Conservation (phyloP, 1,284 basidiomycete species). For the Pseudozyma tsukubaensis region DNA sequence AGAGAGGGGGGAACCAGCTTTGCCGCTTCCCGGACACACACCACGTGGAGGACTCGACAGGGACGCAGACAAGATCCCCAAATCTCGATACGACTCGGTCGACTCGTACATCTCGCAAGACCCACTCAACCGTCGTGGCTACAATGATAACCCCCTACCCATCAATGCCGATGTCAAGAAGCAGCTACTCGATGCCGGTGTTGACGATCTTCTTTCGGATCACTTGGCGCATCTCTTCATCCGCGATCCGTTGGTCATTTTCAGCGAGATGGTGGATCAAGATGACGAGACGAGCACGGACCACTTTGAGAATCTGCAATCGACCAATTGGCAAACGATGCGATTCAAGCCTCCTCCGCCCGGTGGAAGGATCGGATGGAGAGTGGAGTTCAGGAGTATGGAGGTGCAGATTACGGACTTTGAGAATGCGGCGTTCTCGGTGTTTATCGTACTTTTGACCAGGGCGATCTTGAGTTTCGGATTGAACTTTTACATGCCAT, state of each 20-base stretch:
- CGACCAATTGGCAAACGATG: constrained; percentile 99
- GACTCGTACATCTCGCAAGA: constrained; percentile 91
- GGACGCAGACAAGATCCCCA: constrained; percentile 77
- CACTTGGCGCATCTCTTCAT: constrained; percentile 97
- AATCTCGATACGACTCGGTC: constrained; percentile 96
- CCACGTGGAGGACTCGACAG: constrained; percentile 33
- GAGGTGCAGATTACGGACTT: constrained; percentile 99
- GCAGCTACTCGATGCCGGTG: constrained; percentile 71
- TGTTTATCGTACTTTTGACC: constrained; percentile 93
- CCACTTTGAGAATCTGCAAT: constrained; percentile 99
- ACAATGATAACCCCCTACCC: constrained; percentile 88
- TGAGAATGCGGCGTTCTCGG: constrained; percentile 95
- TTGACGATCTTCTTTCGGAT: constrained; percentile 87
- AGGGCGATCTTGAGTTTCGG: constrained; percentile 91
- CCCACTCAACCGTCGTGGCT: constrained; percentile 87
- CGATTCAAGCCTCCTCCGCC: constrained; percentile 94
- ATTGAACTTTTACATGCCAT: constrained; percentile 95
- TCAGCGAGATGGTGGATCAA: constrained; percentile 92
- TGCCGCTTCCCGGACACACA: constrained; percentile 40
- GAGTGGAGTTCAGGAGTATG: constrained; percentile 98
- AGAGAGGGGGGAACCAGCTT: constrained; percentile 80
- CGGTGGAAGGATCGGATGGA: constrained; percentile 92
- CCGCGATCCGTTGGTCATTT: constrained; percentile 94
- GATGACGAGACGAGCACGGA: constrained; percentile 88
- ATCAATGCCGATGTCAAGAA: constrained; percentile 75